Percentiles rank a stretch among this genome's conserved stretches.
phyloP scores from a whole-genome alignment of 2,329 filamentous ascomycete species.

The Coccinonectria pachysandricola region DNA sequence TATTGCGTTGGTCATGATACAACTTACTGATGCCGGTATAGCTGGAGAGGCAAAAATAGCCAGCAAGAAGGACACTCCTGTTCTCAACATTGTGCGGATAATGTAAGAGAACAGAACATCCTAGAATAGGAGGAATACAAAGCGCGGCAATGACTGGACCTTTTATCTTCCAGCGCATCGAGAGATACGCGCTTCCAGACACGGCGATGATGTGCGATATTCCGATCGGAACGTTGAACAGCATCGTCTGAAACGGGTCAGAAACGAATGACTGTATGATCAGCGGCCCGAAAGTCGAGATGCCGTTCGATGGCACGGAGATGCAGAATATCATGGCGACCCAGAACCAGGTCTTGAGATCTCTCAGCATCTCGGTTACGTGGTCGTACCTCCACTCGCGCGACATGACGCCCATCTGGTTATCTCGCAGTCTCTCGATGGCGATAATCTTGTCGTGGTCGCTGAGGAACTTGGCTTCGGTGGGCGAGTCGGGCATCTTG shows the following conservation, averaged over 20 bases:
- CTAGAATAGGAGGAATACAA: constrained; percentile 47
- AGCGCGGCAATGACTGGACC: constrained; percentile 43
- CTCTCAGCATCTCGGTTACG: constrained; percentile 41
- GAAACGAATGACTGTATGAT: constrained; percentile 52
- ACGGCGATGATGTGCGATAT: constrained; percentile 50
- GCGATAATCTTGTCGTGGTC: constrained; percentile 42
- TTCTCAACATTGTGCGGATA: constrained; percentile 35
- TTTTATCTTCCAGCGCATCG: constrained; percentile 45
- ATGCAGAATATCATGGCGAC: constrained; percentile 44
- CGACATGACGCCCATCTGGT: constrained; percentile 44
- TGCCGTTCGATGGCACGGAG: constrained; percentile 46
- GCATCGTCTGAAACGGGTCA: constrained; percentile 43
- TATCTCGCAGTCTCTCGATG: constrained; percentile 42
- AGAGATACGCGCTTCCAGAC: constrained; percentile 44
- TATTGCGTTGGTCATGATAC: no score
- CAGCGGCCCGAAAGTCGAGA: constrained; percentile 48
- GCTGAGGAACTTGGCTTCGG: constrained; percentile 39
- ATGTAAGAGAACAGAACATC: constrained; percentile 42
- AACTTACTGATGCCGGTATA: constrained; percentile 36
- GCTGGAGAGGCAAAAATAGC: constrained; percentile 49
- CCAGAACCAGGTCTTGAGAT: constrained; percentile 53
- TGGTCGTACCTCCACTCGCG: constrained; percentile 42
- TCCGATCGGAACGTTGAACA: constrained; percentile 52
- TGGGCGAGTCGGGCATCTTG: constrained; percentile 39
- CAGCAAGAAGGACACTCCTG: constrained; percentile 40